Evolutionary conservation across 1,139 yeast genomes (phyloP), one percentile per base, ranked within the genome.

Genomic region (Hyphopichia pseudoburtonii): DNA sequence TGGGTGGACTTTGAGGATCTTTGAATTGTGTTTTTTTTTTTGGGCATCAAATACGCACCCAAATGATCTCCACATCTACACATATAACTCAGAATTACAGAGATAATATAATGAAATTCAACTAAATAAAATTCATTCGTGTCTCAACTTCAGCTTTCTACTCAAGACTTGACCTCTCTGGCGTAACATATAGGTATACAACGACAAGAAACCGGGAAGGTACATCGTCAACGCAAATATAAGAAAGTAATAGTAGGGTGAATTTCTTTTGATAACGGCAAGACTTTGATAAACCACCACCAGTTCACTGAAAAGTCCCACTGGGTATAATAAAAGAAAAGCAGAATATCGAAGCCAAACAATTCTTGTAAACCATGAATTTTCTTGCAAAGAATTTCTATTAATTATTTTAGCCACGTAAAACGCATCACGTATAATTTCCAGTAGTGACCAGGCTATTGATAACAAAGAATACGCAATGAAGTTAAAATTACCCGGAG

Each of bases 371-470:
- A n/a, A n/a, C n/a, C n/a, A n/a, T n/a, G n/a, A n/a, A n/a, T n/a
- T n/a, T n/a, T n/a, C n/a, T n/a, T n/a, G n/a, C n/a, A n/a, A n/a
- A n/a, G n/a, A n/a, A n/a, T n/a, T n/a, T n/a, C n/a, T n/a, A 5
- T 33, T 39, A 5, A 35, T 16, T 26, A 48, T 36, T 40, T 61
- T 62, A 29, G 46, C 30, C 10, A 45, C 46, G 35, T 61, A 66
- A 43, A 51, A 65, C 2, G 56, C 55, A 38, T 65, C 66, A 21
- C 71, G 46, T 10, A 63, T 52, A 25, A 65, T 43, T 40, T 66
- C 73, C 0, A 64, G 56, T 3, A 51, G 22, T n/a, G 65, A 49
- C 73, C 73, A 66, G 2, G 71, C 68, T 15, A 61, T 24, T 1
- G 52, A 39, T 16, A 67, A 43, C 1, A 54, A 58, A 2, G 57